A percentile compares a stretch with the other conserved stretches of the same genome.
These are phyloP conservation scores for Chlorella variabilis DNA, from an alignment of 163 green algal genomes.

Conservation along the genomic window DNA sequence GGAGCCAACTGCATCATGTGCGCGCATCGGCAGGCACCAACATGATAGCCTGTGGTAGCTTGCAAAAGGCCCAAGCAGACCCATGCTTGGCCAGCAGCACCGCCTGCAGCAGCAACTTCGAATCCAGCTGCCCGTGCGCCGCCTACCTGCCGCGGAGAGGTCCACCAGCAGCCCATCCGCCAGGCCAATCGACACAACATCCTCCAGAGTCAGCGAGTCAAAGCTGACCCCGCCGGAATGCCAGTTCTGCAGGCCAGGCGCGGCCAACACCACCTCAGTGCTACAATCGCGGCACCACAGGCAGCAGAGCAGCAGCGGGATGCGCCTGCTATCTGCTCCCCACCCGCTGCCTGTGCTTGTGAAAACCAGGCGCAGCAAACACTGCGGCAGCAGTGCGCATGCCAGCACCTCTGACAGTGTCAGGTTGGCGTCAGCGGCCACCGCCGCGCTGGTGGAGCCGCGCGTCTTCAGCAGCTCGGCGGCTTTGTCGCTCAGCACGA, in stretches of 20 bases:
- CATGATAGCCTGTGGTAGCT: neutral
- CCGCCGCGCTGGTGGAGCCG: neutral
- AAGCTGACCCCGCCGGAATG: no score
- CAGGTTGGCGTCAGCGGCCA: neutral
- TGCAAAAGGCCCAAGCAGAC: neutral
- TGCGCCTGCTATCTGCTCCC: no score
- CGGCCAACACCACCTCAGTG: no score
- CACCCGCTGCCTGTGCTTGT: no score
- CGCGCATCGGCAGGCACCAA: neutral
- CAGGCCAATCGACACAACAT: neutral
- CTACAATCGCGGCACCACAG: no score
- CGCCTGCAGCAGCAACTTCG: no score
- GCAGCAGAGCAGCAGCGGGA: no score
- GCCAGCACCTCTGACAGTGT: neutral
- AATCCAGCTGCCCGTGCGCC: no score
- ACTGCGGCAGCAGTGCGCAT: no score
- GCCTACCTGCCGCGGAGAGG: neutral
- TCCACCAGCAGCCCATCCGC: neutral
- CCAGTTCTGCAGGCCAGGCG: no score
- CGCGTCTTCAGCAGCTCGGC: neutral
- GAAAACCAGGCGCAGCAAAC: no score
- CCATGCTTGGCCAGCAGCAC: no score
- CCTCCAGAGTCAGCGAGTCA: neutral
- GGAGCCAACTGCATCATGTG: neutral
- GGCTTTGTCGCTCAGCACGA: conserved; percentile 1